phyloP scores from a whole-genome alignment of 345 rosid species.

The Rhodamnia argentea region DNA sequence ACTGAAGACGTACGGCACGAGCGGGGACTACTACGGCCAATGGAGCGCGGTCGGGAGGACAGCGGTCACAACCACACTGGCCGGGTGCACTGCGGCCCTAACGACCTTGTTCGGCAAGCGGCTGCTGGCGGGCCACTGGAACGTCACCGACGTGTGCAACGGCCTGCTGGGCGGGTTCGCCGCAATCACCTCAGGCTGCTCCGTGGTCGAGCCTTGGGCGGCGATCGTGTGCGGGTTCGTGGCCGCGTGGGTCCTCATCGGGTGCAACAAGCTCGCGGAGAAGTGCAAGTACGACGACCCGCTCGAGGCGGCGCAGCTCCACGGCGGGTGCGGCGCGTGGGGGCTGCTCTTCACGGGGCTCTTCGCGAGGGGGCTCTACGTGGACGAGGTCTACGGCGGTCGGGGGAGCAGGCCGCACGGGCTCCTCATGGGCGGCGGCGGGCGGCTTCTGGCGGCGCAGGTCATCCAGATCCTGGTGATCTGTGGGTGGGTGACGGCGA shows the following conservation, averaged over 20 bases:
- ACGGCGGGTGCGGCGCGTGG: slow-evolving; percentile 52
- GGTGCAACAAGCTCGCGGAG: slow-evolving; percentile 36
- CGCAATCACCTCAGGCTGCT: slow-evolving; percentile 39
- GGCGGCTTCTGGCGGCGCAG: slow-evolving; percentile 5
- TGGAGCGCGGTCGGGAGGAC: slow-evolving; percentile 15
- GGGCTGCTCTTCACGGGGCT: slow-evolving; percentile 45
- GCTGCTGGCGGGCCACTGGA: slow-evolving; percentile 10
- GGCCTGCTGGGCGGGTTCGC: slow-evolving; percentile 13
- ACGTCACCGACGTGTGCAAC: slow-evolving; percentile 9
- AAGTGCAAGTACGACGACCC: slow-evolving; percentile 40
- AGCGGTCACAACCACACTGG: slow-evolving; percentile 6
- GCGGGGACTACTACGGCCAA: slow-evolving; percentile 16
- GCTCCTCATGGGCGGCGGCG: slow-evolving; percentile 11
- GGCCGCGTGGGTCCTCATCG: slow-evolving; percentile 42
- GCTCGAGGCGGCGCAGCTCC: slow-evolving; percentile 49
- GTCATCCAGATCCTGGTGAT: slow-evolving; percentile 6
- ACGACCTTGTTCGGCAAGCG: slow-evolving; percentile 9
- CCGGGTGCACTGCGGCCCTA: slow-evolving; percentile 10
- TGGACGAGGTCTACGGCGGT: slow-evolving; percentile 21
- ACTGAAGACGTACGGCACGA: slow-evolving; percentile 3
- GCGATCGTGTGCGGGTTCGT: slow-evolving; percentile 42
- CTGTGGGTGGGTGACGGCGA: slow-evolving; percentile 4
- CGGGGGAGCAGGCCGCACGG: slow-evolving; percentile 6
- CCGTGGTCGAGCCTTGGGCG: slow-evolving; percentile 51
- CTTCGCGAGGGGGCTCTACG: slow-evolving; percentile 28